Percentiles rank a stretch among this genome's conserved stretches.
These are phyloP conservation scores for Apiospora hydei DNA, from an alignment of 2,329 filamentous ascomycete genomes.

Conservation along the genomic window DNA sequence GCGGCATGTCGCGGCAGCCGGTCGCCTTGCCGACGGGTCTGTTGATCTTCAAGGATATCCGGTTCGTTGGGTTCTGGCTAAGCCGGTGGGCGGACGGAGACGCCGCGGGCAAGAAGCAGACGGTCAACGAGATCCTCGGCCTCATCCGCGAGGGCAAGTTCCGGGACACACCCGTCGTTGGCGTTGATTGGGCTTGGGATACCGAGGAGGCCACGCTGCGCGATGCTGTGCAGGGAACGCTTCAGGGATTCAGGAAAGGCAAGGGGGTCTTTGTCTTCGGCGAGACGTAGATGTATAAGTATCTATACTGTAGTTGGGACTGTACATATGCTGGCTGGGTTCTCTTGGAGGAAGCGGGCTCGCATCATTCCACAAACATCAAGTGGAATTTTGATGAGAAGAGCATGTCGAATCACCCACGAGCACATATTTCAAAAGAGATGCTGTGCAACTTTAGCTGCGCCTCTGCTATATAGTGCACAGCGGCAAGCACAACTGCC, in stretches of 20 bases:
- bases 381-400: not conserved
- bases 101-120: constrained; percentile 75
- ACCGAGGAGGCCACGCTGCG: constrained; percentile 74
- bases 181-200: constrained; percentile 83
- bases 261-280: constrained; percentile 90
- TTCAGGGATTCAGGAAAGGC: constrained; percentile 83
- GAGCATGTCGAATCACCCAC: not conserved
- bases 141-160: constrained; percentile 80
- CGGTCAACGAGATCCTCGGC: constrained; percentile 83
- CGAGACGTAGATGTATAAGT: constrained; percentile 55
- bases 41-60: constrained; percentile 91
- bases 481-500: not conserved
- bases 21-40: constrained; percentile 81
- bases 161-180: constrained; percentile 81
- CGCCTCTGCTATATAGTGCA: not conserved
- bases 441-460: not conserved
- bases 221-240: constrained; percentile 79
- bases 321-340: not conserved
- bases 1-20: constrained; percentile 91
- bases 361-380: not conserved
- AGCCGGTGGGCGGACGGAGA: constrained; percentile 85
- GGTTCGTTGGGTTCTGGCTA: constrained; percentile 94
- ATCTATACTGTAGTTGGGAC: not conserved
- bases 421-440: not conserved
- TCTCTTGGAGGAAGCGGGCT: not conserved